A percentile compares a stretch with the other conserved stretches of the same genome.
Evolutionary conservation across 345 rosid species (phyloP).

Genomic region (Lepidium africanum): DNA sequence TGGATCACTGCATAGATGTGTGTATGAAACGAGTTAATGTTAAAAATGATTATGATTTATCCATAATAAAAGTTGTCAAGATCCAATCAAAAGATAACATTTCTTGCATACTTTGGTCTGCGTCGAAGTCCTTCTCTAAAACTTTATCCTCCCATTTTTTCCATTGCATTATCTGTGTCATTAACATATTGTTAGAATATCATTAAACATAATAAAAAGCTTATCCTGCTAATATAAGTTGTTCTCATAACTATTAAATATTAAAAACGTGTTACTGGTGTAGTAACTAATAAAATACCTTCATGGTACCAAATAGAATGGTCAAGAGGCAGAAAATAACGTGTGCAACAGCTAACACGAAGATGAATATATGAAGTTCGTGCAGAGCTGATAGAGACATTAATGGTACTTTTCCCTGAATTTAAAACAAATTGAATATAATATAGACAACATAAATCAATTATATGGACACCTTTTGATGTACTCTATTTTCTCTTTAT

Average conservation of each 20-base stretch:
- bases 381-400: conserved; percentile 62
- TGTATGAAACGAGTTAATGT: not conserved
- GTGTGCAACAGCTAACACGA: conserved; percentile 69
- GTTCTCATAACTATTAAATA: too few species aligned
- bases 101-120: conserved; percentile 31
- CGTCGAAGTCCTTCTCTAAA: conserved; percentile 14
- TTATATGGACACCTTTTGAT: too few species aligned
- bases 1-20: conserved; percentile 37
- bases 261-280: too few species aligned
- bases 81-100: too few species aligned
- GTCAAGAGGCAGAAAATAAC: conserved; percentile 69
- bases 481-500: too few species aligned
- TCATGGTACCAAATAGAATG: conserved; percentile 62
- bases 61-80: too few species aligned
- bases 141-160: conserved; percentile 49
- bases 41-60: not conserved
- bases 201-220: too few species aligned
- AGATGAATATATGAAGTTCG: conserved; percentile 81
- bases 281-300: conserved; percentile 34
- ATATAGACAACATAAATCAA: too few species aligned
- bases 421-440: not conserved
- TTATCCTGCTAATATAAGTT: too few species aligned
- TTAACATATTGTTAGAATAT: too few species aligned
- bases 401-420: conserved; percentile 61
- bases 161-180: conserved; percentile 57